Evolutionary conservation across 2,329 filamentous ascomycete species (phyloP).

Genomic region (Beauveria sp.): DNA sequence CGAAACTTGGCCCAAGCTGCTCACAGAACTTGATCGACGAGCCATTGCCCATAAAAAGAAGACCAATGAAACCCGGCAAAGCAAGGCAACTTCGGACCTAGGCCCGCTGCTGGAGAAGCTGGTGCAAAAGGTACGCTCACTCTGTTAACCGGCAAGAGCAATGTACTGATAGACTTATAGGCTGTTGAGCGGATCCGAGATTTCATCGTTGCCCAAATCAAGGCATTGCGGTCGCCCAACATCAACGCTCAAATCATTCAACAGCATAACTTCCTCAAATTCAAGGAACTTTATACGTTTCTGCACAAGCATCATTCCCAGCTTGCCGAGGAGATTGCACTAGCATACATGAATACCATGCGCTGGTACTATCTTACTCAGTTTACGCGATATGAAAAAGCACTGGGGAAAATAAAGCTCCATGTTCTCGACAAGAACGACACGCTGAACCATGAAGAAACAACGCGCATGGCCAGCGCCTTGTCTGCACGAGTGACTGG

Average conservation of each 20-base stretch:
- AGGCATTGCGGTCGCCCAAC: conserved; percentile 84
- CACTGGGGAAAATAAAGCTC: conserved; percentile 76
- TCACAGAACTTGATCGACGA: conserved; percentile 78
- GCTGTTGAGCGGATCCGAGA: conserved; percentile 92
- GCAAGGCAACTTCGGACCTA: conserved; percentile 76
- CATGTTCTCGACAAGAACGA: conserved; percentile 79
- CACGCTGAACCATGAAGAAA: conserved; percentile 71
- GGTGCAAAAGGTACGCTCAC: conserved; percentile 58
- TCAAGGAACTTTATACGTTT: conserved; percentile 83
- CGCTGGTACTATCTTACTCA: conserved; percentile 94
- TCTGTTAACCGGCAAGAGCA: not conserved
- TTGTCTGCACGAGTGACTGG: conserved; percentile 41
- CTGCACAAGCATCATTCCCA: conserved; percentile 71
- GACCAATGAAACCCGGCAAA: conserved; percentile 49
- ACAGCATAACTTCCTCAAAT: conserved; percentile 80
- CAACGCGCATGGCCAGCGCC: conserved; percentile 54
- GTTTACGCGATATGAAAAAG: conserved; percentile 78
- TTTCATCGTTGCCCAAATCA: conserved; percentile 89
- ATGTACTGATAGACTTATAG: conserved; percentile 29
- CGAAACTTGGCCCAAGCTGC: conserved; percentile 74
- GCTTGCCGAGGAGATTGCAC: conserved; percentile 83
- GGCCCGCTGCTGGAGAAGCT: conserved; percentile 79
- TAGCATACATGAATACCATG: conserved; percentile 97
- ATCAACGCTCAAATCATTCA: conserved; percentile 98
- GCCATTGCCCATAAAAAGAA: conserved; percentile 64